These are phyloP conservation scores for Penicillium fimorum DNA, from an alignment of 495 filamentous ascomycete species.

Conservation along the genomic window DNA sequence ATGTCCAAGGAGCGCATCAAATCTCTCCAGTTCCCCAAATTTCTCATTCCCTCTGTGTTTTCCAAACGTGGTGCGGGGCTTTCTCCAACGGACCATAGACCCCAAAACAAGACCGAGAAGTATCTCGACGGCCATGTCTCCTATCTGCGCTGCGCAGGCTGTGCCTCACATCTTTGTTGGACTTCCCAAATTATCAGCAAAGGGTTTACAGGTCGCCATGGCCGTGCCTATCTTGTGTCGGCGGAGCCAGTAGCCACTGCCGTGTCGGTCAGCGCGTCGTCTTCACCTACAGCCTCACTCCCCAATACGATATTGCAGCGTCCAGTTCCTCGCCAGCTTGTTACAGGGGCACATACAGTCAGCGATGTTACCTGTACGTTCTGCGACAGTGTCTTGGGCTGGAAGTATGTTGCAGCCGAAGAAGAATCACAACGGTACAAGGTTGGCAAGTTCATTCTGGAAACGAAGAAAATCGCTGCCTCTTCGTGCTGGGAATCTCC, in stretches of 20 bases:
- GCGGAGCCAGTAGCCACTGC: conserved; percentile 27
- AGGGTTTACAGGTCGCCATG: conserved; percentile 91
- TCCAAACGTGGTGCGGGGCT: conserved; percentile 34
- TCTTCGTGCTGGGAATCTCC: conserved; percentile 68
- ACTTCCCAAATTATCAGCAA: conserved; percentile 81
- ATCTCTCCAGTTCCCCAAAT: conserved; percentile 37
- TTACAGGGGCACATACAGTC: conserved; percentile 72
- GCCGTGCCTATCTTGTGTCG: conserved; percentile 84
- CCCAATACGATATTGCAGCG: conserved; percentile 60
- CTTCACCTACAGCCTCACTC: conserved; percentile 34
- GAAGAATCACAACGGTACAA: conserved; percentile 85
- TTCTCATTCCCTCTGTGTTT: conserved; percentile 55
- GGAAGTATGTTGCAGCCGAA: conserved; percentile 89
- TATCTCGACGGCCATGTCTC: conserved; percentile 53
- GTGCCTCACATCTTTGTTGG: conserved; percentile 71
- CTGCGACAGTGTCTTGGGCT: conserved; percentile 72
- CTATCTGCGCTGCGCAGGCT: conserved; percentile 70
- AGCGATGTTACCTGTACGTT: conserved; percentile 56
- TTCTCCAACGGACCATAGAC: conserved; percentile 16
- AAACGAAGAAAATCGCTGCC: conserved; percentile 69
- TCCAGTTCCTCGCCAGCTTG: conserved; percentile 68
- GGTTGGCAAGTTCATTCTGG: conserved; percentile 93
- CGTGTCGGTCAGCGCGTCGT: conserved; percentile 33
- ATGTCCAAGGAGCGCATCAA: conserved; percentile 21
- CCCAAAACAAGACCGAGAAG: conserved; percentile 23